Conservation (phyloP, 192 early-diverging fungal genomes). For the Glomus cerebriforme region DNA sequence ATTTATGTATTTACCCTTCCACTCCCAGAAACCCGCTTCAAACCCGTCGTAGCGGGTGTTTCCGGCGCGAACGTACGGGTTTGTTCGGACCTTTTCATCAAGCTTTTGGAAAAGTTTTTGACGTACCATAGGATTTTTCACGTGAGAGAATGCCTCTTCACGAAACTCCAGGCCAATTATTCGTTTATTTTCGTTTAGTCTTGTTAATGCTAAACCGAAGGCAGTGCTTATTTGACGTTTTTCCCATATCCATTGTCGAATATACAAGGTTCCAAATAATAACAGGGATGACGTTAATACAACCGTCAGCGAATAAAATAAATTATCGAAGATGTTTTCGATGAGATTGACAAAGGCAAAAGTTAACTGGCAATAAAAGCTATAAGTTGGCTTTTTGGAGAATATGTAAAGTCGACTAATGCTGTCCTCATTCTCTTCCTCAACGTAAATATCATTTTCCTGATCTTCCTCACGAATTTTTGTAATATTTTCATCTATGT, state of each 20-base stretch:
- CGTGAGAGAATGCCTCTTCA: background rate
- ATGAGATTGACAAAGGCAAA: background rate
- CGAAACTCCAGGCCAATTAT: background rate
- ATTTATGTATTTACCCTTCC: background rate
- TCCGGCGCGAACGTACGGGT: background rate
- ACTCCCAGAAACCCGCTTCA: background rate
- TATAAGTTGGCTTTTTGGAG: background rate
- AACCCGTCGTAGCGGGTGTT: background rate
- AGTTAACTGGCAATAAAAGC: background rate
- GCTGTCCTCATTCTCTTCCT: background rate
- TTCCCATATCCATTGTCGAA: background rate
- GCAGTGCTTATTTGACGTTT: background rate
- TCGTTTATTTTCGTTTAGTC: background rate
- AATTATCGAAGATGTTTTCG: background rate
- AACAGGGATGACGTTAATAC: background rate
- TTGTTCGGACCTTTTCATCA: background rate
- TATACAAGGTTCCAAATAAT: background rate
- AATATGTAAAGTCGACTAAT: background rate
- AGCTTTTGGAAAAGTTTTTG: background rate
- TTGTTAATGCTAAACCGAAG: background rate
- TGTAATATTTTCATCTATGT: background rate
- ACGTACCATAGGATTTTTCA: background rate
- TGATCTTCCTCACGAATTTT: background rate
- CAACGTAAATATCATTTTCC: background rate
- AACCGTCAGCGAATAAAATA: background rate